Percentiles rank a stretch among this genome's conserved stretches.
Evolutionary conservation across 495 filamentous ascomycete genomes (phyloP).

Genomic region (Evernia prunastri): DNA sequence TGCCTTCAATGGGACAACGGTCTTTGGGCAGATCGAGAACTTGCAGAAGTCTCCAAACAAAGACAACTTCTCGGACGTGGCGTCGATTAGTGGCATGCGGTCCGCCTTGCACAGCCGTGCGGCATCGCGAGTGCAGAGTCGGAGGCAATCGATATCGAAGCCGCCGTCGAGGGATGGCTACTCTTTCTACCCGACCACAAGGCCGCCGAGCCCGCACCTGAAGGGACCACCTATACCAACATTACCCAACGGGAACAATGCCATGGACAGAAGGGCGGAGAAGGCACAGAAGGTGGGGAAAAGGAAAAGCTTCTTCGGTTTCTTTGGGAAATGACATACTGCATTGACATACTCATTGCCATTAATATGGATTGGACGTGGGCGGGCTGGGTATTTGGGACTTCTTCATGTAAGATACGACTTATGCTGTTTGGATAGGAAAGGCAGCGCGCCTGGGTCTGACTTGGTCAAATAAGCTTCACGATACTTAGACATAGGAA

Average conservation of each 20-base stretch:
- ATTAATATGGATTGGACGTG: background rate
- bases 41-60: slow-evolving; percentile 35
- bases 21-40: slow-evolving; percentile 60
- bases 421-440: background rate
- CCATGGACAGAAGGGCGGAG: slow-evolving; percentile 28
- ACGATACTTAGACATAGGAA: background rate
- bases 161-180: slow-evolving; percentile 18
- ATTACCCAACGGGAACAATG: slow-evolving; percentile 29
- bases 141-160: slow-evolving; percentile 22
- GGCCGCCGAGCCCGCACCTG: slow-evolving; percentile 24
- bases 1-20: slow-evolving; percentile 61
- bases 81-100: background rate
- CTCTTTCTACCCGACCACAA: slow-evolving; percentile 20
- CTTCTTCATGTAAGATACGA: background rate
- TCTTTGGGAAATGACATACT: slow-evolving; percentile 35
- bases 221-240: slow-evolving; percentile 27
- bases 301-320: slow-evolving; percentile 48
- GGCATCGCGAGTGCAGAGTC: slow-evolving; percentile 28
- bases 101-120: background rate
- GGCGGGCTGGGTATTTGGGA: background rate
- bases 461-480: background rate
- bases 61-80: slow-evolving; percentile 16
- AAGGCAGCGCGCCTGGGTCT: background rate
- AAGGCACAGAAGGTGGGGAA: slow-evolving; percentile 37
- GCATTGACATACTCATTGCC: background rate